Conservation (phyloP, 148 eudicot species). For the Heliosperma pusillum region DNA sequence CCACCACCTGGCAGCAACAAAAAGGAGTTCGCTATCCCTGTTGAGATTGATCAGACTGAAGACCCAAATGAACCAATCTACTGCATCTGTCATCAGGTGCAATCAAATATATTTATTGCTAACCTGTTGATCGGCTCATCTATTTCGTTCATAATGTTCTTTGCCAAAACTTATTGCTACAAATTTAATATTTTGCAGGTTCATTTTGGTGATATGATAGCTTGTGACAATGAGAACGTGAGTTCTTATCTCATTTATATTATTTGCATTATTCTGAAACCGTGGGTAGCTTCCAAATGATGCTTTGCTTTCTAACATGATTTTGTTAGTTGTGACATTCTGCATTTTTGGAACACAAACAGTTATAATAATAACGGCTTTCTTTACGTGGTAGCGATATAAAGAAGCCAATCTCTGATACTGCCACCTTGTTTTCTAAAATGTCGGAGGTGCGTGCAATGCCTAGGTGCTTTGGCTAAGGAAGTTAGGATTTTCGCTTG, state of each 20-base stretch:
- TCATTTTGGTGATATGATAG: constrained; percentile 98
- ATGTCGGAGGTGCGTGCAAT: background rate
- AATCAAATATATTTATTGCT: background rate
- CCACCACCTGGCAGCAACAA: constrained; percentile 95
- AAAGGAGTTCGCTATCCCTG: constrained; percentile 71
- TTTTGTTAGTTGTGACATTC: constrained; percentile 3
- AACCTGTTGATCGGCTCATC: background rate
- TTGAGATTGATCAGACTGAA: constrained; percentile 82
- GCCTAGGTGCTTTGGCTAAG: background rate
- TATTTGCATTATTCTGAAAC: background rate
- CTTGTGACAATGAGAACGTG: constrained; percentile 96
- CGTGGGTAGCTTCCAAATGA: background rate
- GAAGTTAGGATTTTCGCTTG: background rate
- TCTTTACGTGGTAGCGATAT: background rate
- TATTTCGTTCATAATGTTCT: background rate
- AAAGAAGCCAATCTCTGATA: background rate
- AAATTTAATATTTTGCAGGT: constrained; percentile 48
- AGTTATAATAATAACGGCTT: background rate
- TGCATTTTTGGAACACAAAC: background rate
- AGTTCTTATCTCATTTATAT: constrained; percentile 21
- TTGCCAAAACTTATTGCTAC: constrained; percentile 8
- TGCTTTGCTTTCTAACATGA: background rate
- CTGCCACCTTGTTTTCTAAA: background rate
- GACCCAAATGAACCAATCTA: constrained; percentile 98
- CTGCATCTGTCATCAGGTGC: constrained; percentile 95